Conservation (phyloP, 192 early-diverging fungal genomes). For the Coemansia sp. region DNA sequence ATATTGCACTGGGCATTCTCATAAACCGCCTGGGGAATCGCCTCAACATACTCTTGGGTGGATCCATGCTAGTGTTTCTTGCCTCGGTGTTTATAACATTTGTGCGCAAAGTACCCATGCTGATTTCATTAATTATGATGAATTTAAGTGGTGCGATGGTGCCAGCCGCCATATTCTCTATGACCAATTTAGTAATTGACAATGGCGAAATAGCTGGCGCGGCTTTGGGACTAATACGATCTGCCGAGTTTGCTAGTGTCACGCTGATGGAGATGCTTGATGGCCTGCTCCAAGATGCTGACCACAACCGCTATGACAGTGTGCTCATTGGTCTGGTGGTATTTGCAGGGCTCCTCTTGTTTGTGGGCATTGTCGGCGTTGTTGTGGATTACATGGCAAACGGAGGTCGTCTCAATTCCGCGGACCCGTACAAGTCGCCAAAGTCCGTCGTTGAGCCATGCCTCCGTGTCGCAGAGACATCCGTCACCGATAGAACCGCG, state of each 20-base stretch:
- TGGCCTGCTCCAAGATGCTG: conserved; percentile 51
- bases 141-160: conserved; percentile 43
- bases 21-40: conserved; percentile 59
- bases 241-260: conserved; percentile 52
- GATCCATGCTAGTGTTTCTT: conserved; percentile 37
- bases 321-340: conserved; percentile 48
- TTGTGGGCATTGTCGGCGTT: conserved; percentile 29
- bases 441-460: background rate
- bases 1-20: conserved; percentile 55
- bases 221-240: conserved; percentile 52
- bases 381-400: conserved; percentile 27
- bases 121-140: conserved; percentile 43
- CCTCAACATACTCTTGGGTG: conserved; percentile 44
- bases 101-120: conserved; percentile 34
- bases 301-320: conserved; percentile 52
- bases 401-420: conserved; percentile 37
- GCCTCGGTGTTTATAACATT: conserved; percentile 42
- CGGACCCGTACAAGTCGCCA: conserved; percentile 25
- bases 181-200: conserved; percentile 52
- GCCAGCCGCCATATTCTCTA: conserved; percentile 47
- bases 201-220: conserved; percentile 51
- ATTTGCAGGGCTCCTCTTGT: conserved; percentile 37
- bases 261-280: conserved; percentile 56
- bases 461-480: background rate
- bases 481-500: background rate